Evolutionary conservation across 306 rosid genomes (phyloP).

Genomic region (Trichosanthes cucumerina): DNA sequence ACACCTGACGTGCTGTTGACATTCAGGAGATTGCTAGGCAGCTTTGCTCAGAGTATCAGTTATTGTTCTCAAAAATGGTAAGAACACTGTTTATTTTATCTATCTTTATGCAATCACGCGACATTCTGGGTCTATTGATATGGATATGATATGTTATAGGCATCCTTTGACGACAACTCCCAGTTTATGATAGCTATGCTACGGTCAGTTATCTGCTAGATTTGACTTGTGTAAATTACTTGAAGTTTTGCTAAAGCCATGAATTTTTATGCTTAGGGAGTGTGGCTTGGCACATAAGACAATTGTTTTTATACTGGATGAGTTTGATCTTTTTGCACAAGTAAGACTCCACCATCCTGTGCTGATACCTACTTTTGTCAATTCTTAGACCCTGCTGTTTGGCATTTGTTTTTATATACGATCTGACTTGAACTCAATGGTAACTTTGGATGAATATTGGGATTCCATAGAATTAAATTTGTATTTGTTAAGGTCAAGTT

Average conservation of each 20-base stretch:
- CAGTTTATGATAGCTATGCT: slow-evolving; percentile 87
- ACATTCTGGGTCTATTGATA: slow-evolving; percentile 16
- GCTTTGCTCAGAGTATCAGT: slow-evolving; percentile 69
- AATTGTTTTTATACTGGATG: slow-evolving; percentile 69
- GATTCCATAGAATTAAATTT: background rate
- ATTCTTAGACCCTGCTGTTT: slow-evolving; percentile 14
- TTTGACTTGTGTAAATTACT: background rate
- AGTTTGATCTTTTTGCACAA: slow-evolving; percentile 92
- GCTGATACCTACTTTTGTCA: background rate
- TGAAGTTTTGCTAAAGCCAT: slow-evolving; percentile 13
- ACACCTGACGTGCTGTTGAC: slow-evolving; percentile 15
- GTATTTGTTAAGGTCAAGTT: background rate
- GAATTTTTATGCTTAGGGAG: slow-evolving; percentile 49
- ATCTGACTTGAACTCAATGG: background rate
- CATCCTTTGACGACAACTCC: slow-evolving; percentile 87
- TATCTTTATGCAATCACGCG: background rate
- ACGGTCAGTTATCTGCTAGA: slow-evolving; percentile 41
- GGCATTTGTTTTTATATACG: slow-evolving; percentile 1
- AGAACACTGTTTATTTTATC: slow-evolving; percentile 9
- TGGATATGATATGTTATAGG: slow-evolving; percentile 38
- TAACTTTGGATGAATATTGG: background rate
- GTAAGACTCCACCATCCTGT: slow-evolving; percentile 29
- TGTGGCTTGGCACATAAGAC: slow-evolving; percentile 92
- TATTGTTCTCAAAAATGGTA: slow-evolving; percentile 85
- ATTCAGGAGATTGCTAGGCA: slow-evolving; percentile 93